phyloP scores from a whole-genome alignment of 2,329 filamentous ascomycete genomes.

The Neonectria faginata region DNA sequence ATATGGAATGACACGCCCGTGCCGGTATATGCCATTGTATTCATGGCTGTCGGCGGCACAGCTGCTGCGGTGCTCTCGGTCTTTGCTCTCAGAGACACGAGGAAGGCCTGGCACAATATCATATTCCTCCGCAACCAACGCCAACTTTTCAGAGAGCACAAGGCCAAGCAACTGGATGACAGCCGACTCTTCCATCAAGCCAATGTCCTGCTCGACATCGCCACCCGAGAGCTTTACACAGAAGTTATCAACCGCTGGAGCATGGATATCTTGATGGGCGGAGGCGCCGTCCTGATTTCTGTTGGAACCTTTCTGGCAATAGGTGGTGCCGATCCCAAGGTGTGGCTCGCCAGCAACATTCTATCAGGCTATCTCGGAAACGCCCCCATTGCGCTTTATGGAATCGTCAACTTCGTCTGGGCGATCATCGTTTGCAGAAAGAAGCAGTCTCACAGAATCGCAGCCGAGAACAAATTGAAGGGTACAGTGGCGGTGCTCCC shows the following conservation, averaged over 20 bases:
- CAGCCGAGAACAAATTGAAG: conserved; percentile 43
- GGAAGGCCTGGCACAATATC: conserved; percentile 59
- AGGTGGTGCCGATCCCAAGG: conserved; percentile 55
- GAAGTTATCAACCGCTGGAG: conserved; percentile 63
- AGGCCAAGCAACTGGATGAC: conserved; percentile 18
- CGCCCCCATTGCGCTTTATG: conserved; percentile 60
- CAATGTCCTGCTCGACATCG: conserved; percentile 57
- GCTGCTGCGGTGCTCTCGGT: conserved; percentile 57
- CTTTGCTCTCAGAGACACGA: conserved; percentile 60
- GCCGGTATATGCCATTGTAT: conserved; percentile 58
- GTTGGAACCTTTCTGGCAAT: conserved; percentile 66
- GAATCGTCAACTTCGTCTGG: conserved; percentile 62
- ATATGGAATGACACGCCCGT: conserved; percentile 66
- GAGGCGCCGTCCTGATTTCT: conserved; percentile 62
- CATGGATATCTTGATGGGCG: conserved; percentile 64
- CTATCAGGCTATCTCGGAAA: conserved; percentile 69
- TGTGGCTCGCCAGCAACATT: conserved; percentile 63
- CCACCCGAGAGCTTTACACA: conserved; percentile 61
- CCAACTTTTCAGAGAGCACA: conserved; percentile 44
- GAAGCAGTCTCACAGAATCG: conserved; percentile 53
- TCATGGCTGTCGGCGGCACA: conserved; percentile 66
- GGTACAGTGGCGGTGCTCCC: conserved; percentile 42
- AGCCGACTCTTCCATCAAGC: conserved; percentile 39
- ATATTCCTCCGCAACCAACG: conserved; percentile 58
- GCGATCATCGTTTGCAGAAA: conserved; percentile 56